Base-by-base conservation (phyloP, 2,329 filamentous ascomycete genomes). In the Verticillium albo-atrum region DNA sequence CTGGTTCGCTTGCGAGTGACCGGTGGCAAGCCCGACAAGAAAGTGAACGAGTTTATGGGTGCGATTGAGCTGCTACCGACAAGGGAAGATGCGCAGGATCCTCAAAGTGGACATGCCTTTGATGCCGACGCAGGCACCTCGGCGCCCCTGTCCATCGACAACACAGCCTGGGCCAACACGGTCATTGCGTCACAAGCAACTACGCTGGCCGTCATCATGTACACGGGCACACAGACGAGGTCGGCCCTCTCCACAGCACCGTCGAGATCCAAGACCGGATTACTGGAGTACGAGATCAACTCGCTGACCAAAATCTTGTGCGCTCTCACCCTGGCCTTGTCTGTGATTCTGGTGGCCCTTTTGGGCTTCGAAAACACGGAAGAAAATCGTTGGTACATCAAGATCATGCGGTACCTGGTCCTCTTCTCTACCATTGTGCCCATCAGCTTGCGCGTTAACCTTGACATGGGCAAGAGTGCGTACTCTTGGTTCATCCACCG, bases 361-460 rank as follows among this genome's bases (percentile, higher is more conserved):
- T 88, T 97, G 72, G 89, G 91, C 0, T 95, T 97, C 64, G 81
- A 88, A 54, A 84, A 80, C 64, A 85, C 85, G 2, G 80, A 86
- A 58, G 85, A 82, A 23, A 84, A 85, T 58, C 77, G 84, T 26
- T 99, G 95, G 95, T 99, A 98, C 73, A 87, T 98, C 65, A 94
- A 96, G 64, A 96, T 98, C 68, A 95, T 97, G 87, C 89, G 94
- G n/a, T 99, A 98, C 71, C 78, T 99, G 63, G 96, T 99, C 62
- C 81, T 99, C 1, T 99, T 99, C 79, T 98, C 94, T n/a, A 98
- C 94, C 0, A 99, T 99, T 68, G 96, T 99, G 27, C 95, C 95
- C 1, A 97, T 99, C 74, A 96, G 92, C 75, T 80, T 99, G 66
- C 89, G 95, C 56, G 95, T 99, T 66, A 99, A 99, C 71, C 81